Evolutionary conservation across 257 asterid genomes (phyloP).

Genomic region (Cruciata laevipes): DNA sequence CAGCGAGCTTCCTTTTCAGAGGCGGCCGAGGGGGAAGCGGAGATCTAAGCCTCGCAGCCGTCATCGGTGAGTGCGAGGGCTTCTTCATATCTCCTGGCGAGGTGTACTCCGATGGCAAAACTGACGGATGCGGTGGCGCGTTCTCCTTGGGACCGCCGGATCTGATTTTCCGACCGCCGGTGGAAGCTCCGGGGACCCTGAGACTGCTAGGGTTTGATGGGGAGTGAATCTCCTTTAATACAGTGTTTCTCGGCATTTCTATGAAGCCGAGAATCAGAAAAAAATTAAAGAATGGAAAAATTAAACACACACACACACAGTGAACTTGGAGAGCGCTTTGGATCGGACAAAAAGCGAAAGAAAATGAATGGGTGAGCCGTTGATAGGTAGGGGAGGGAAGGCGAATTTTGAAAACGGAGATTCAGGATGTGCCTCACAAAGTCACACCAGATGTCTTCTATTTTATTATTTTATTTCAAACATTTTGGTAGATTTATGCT

Average conservation of each 20-base stretch:
- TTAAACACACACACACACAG: constrained; percentile 5
- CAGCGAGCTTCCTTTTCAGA: constrained; percentile 74
- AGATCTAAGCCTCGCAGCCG: constrained; percentile 43
- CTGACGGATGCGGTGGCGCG: constrained; percentile 46
- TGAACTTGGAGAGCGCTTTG: neutral
- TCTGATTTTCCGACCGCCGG: constrained; percentile 49
- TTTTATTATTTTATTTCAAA: too few relatives aligned
- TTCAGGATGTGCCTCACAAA: neutral
- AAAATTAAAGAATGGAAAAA: neutral
- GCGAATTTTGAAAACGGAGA: constrained; percentile 12
- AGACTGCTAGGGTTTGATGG: constrained; percentile 39
- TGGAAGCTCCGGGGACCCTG: constrained; percentile 16
- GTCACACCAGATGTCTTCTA: neutral
- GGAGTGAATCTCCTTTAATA: constrained; percentile 40
- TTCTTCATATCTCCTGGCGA: constrained; percentile 27
- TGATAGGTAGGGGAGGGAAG: constrained; percentile 7
- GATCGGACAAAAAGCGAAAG: constrained; percentile 22
- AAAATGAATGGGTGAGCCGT: constrained; percentile 26
- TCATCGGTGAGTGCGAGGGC: constrained; percentile 13
- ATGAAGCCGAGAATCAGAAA: neutral
- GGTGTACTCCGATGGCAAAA: constrained; percentile 3
- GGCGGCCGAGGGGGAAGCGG: constrained; percentile 94
- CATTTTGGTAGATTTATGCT: neutral
- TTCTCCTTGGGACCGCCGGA: constrained; percentile 52
- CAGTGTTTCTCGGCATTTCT: constrained; percentile 44